Evolutionary conservation across 129 eudicot genomes (phyloP).

Genomic region (Artemisia tridentata): DNA sequence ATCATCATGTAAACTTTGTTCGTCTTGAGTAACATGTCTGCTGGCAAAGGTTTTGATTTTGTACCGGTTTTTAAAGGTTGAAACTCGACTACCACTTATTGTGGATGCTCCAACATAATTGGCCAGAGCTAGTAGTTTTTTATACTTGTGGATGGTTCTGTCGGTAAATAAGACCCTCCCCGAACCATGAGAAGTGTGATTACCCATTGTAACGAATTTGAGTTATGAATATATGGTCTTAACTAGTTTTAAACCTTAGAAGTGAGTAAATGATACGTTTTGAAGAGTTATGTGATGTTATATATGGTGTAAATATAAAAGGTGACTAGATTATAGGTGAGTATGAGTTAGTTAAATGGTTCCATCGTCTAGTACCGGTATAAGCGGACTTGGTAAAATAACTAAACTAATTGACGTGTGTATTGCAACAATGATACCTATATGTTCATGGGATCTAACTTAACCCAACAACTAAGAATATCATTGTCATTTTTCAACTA

Average conservation of each 20-base stretch:
- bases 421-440: conserved; percentile 6
- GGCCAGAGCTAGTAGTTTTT: conserved; percentile 56
- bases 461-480: conserved; percentile 16
- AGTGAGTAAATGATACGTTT: background rate
- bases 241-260: background rate
- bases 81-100: conserved; percentile 65
- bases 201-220: conserved; percentile 49
- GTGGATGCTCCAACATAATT: conserved; percentile 75
- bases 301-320: conserved; percentile 10
- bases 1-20: conserved; percentile 64
- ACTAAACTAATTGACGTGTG: conserved; percentile 22
- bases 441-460: conserved; percentile 16
- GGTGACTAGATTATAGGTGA: background rate
- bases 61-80: conserved; percentile 1
- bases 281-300: background rate
- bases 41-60: conserved; percentile 58
- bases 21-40: conserved; percentile 55
- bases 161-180: conserved; percentile 57
- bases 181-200: conserved; percentile 36
- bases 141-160: conserved; percentile 50
- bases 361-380: conserved; percentile 59
- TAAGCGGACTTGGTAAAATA: conserved; percentile 51
- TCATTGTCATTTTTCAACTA: background rate
- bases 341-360: conserved; percentile 74
- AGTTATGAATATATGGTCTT: background rate